Base-by-base conservation (phyloP, 257 asterid genomes). In the Fraxinus anomala region DNA sequence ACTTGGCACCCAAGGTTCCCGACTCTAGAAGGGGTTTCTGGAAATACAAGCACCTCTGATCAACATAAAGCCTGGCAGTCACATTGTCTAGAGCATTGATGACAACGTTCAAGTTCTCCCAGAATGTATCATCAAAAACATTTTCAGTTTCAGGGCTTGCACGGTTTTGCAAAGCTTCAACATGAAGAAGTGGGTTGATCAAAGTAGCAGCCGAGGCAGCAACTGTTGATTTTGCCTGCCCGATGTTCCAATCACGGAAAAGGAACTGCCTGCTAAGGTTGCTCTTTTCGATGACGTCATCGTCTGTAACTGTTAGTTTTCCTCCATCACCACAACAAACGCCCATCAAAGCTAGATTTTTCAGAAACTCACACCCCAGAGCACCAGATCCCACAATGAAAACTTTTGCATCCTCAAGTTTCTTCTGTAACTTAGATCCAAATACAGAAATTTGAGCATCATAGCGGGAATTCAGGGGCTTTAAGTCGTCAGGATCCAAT, bases 241-340 rank as follows among this genome's bases (percentile, higher is more conserved):
- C 91, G 28, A 87, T 87, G 77, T 87, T 87, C 91, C 91, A 87
- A 54, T 87, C 91, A 4, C 91, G 89, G 75, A 87, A 87, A 33
- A 87, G 85, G 79, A 87, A 87, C 49, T 87, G 91, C 39, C 91
- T 81, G 73, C 89, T 87, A 42, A 87, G 91, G 76, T 87, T 87
- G 69, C 91, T 85, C 80, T 87, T 87, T 42, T 87, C 91, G 4
- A 87, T 85, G 66, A 87, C 91, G 81, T 87, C 91, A 79, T 87
- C 91, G 34, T 87, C 91, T 0, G 91, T 87, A 56, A 87, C 76
- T 23, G 91, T 85, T 37, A 87, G 78, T 74, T 81, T 87, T n/a
- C 89, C 89, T 65, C 54, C 73, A 33, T 85, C 71, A 6, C 89
- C 87, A 76, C 89, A 85, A 16, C 75, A 78, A 56, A 87, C 89